A percentile compares a stretch with the other conserved stretches of the same genome.
These are phyloP conservation scores for Saururus chinensis DNA, from an alignment of 164 flowering plant genomes.

Conservation along the genomic window DNA sequence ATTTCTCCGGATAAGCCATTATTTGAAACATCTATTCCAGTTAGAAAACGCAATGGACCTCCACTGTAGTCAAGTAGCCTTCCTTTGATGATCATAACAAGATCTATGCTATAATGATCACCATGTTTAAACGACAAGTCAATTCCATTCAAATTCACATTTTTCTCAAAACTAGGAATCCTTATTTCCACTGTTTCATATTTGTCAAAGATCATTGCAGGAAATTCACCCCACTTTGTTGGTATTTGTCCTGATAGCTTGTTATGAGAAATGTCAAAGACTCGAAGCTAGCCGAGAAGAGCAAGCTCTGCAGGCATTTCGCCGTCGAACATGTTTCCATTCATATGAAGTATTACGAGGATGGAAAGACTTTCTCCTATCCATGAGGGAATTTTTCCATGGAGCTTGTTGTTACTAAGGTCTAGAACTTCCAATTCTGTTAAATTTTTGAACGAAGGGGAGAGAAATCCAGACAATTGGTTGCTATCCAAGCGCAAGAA, in stretches of 20 bases:
- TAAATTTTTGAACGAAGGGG: background rate
- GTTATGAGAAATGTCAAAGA: conserved; percentile 18
- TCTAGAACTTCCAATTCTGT: background rate
- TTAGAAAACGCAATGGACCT: no score
- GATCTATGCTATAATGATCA: no score
- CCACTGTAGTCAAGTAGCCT: no score
- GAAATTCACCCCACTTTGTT: no score
- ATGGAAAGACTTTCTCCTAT: background rate
- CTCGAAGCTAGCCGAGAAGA: conserved; percentile 5
- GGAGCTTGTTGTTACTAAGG: background rate
- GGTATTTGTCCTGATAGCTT: conserved; percentile 12
- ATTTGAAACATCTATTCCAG: no score
- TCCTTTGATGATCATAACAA: no score
- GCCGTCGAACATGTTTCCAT: conserved; percentile 11
- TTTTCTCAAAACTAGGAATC: no score
- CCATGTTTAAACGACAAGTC: no score
- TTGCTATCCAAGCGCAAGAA: background rate
- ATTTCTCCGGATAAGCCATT: no score
- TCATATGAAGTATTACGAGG: conserved; percentile 8
- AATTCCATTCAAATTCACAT: no score
- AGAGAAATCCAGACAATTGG: background rate
- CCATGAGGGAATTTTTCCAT: background rate
- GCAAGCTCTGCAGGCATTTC: conserved; percentile 6
- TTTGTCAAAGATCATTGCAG: no score
- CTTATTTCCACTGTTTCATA: no score